Evolutionary conservation across 805 yeast genomes (phyloP).

Genomic region (Metschnikowia arizonensis): DNA sequence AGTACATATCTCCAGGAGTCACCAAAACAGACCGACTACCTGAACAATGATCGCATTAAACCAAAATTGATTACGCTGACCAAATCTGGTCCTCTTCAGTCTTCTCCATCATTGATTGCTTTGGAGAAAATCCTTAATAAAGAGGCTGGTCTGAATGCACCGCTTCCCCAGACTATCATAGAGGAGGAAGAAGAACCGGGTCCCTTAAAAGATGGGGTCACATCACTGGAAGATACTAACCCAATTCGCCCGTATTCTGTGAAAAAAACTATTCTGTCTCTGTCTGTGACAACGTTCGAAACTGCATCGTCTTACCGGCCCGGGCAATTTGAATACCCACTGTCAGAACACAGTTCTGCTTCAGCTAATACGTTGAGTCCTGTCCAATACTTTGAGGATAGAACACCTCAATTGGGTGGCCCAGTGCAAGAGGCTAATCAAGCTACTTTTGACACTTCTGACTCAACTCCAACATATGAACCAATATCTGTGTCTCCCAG

Average conservation of each 20-base stretch:
- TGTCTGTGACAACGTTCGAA: slow-evolving; percentile 41
- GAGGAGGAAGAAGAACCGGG: slow-evolving; percentile 5
- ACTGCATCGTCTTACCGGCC: not conserved
- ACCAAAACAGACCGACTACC: slow-evolving; percentile 2
- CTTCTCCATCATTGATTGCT: slow-evolving; percentile 5
- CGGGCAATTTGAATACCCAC: not conserved
- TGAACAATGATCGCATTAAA: not conserved
- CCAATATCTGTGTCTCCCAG: slow-evolving; percentile 4
- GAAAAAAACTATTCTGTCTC: slow-evolving; percentile 29
- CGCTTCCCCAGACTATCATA: slow-evolving; percentile 3
- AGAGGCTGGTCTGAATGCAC: not conserved
- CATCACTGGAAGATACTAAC: not conserved
- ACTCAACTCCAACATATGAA: slow-evolving; percentile 2
- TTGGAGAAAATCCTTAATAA: slow-evolving; percentile 3
- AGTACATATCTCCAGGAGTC: slow-evolving; percentile 14
- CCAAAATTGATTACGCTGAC: not conserved
- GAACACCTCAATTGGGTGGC: not conserved
- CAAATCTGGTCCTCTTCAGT: slow-evolving; percentile 2
- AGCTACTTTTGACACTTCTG: not conserved
- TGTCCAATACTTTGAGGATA: not conserved
- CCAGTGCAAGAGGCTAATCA: not conserved
- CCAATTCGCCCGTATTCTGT: not conserved
- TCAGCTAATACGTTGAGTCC: slow-evolving; percentile 3
- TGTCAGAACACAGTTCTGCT: not conserved
- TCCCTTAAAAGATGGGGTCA: not conserved